Evolutionary conservation across 2,329 filamentous ascomycete species (phyloP), one percentile per base, ranked within the genome.

Genomic region (Sclerotinia sclerotiorum): DNA sequence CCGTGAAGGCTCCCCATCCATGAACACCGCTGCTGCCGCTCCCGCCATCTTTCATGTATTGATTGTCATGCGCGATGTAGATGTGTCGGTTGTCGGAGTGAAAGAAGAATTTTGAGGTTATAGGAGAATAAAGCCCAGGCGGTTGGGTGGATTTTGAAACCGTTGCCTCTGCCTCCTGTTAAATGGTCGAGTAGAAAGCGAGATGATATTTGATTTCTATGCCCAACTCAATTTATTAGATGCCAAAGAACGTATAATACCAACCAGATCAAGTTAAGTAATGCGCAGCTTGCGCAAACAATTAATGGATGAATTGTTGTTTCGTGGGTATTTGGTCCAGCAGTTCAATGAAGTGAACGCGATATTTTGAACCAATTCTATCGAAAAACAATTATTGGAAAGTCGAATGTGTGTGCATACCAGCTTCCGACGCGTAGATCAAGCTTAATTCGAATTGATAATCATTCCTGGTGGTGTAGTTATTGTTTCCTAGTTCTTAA

Each of bases 341-440:
- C 32, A 52, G 49, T 52, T 32, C 65, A 29, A 35, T 24, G 51
- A 11, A 65, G 64, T 64, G 54, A 74, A 76, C 73, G 72, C 75
- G 76, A 69, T 62, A 55, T 73, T 74, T 71, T 42, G 68, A 63
- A 67, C 65, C 69, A 70, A 71, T 72, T 73, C 66, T 51, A 61
- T 51, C 32, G 32, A 67, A 60, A 51, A 69, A 70, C 64, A 72
- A 72, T 72, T 66, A 71, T 69, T 63, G 57, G 70, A 66, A 72
- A 69, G 65, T 70, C 69, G 68, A 57, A 73, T 70, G 51, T 63
- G 51, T 64, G 70, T 72, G 70, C 52, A 69, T 71, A 67, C 57
- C 62, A 68, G 29, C 68, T 74, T 76, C 71, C 72, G 75, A 76
- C 76, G 75, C 76, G 76, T 78, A 72, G 68, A 75, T 73, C 64